phyloP scores from a whole-genome alignment of 345 rosid species.

The Triadica sebifera region DNA sequence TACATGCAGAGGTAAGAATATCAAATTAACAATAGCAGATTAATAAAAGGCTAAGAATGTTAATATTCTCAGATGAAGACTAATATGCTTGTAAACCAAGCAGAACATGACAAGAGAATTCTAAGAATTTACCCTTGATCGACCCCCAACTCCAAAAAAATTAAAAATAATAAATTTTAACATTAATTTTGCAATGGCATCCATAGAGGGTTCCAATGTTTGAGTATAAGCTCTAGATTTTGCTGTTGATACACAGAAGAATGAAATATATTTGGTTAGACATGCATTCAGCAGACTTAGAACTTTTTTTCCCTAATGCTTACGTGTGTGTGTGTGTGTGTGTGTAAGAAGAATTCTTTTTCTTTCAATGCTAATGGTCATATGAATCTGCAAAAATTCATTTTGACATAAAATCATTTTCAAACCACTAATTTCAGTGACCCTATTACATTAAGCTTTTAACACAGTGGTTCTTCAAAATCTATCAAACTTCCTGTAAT shows the following conservation, averaged over 20 bases:
- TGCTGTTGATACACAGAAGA: neutral
- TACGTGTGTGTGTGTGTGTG: no score
- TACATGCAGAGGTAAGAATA: neutral
- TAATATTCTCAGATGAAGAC: neutral
- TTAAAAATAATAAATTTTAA: neutral
- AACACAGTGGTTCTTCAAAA: neutral
- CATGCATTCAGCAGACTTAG: neutral
- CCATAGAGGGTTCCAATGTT: neutral
- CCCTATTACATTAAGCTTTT: neutral
- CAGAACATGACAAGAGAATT: neutral
- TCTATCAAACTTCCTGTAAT: neutral
- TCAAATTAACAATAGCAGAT: neutral
- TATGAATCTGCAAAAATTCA: neutral
- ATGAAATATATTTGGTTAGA: neutral
- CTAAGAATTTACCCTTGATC: neutral
- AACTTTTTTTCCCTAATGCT: neutral
- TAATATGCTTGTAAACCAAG: neutral
- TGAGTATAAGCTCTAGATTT: neutral
- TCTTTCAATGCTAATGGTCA: neutral
- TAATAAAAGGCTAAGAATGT: neutral
- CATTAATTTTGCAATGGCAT: neutral
- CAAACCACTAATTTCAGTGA: neutral
- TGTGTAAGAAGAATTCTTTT: neutral
- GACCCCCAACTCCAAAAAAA: neutral
- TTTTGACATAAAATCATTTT: neutral